Evolutionary conservation across 495 filamentous ascomycete genomes (phyloP).

Genomic region (Tirmania nivea): DNA sequence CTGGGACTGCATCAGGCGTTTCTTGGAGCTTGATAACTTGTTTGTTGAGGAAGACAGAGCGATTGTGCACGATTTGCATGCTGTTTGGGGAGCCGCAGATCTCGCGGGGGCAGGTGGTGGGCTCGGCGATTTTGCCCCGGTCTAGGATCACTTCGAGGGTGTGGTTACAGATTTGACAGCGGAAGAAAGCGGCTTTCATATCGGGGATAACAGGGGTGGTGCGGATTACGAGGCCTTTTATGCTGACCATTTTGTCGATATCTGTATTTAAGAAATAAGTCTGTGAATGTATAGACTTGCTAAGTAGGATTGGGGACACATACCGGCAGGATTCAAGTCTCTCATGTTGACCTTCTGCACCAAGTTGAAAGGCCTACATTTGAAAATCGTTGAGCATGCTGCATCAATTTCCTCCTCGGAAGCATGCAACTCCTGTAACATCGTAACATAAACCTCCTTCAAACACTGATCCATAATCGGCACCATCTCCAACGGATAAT

Average conservation of each 20-base stretch:
- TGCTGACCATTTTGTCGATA: slow-evolving; percentile 87
- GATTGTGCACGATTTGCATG: slow-evolving; percentile 96
- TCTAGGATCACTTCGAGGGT: slow-evolving; percentile 79
- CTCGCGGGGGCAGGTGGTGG: slow-evolving; percentile 68
- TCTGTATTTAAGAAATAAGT: slow-evolving; percentile 28
- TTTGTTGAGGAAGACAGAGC: slow-evolving; percentile 85
- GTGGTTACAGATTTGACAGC: slow-evolving; percentile 78
- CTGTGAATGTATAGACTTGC: background rate
- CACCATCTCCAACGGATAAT: slow-evolving; percentile 86
- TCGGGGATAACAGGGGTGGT: slow-evolving; percentile 92
- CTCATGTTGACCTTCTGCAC: slow-evolving; percentile 77
- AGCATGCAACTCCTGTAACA: slow-evolving; percentile 46
- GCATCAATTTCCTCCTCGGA: slow-evolving; percentile 22
- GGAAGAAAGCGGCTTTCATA: slow-evolving; percentile 90
- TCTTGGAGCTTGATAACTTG: slow-evolving; percentile 98
- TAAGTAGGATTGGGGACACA: slow-evolving; percentile 3
- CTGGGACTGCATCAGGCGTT: slow-evolving; percentile 80
- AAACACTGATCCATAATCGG: slow-evolving; percentile 87
- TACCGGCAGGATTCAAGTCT: slow-evolving; percentile 73
- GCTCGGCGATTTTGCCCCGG: slow-evolving; percentile 87
- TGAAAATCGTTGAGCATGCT: slow-evolving; percentile 52
- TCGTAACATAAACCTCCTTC: slow-evolving; percentile 80
- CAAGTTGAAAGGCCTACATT: slow-evolving; percentile 76
- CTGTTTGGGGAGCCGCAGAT: slow-evolving; percentile 71
- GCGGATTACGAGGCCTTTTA: slow-evolving; percentile 93